Percentiles rank a stretch among this genome's conserved stretches.
These are phyloP conservation scores for Aspergillus sclerotiicarbonarius DNA, from an alignment of 495 filamentous ascomycete species.

Conservation along the genomic window DNA sequence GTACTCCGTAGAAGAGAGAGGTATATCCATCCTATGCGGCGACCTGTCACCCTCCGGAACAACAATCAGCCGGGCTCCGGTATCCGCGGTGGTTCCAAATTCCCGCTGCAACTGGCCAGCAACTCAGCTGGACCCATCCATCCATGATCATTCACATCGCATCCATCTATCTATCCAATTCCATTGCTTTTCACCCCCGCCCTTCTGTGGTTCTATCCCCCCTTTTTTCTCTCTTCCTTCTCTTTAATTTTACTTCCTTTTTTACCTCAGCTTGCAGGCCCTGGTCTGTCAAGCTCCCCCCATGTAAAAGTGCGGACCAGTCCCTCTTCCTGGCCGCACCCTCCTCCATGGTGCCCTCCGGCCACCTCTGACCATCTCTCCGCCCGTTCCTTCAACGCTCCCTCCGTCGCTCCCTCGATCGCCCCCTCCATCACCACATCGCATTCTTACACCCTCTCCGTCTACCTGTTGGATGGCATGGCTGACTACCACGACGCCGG, in stretches of 20 bases:
- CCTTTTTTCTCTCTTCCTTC: not conserved
- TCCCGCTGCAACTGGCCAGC: no score
- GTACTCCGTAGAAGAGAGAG: no score
- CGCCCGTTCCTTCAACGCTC: conserved; percentile 13
- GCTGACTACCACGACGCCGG: conserved; percentile 43
- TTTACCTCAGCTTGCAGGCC: not conserved
- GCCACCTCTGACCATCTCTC: conserved; percentile 13
- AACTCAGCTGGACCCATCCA: no score
- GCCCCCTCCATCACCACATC: conserved; percentile 2
- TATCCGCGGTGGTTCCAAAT: no score
- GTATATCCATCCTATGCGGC: no score
- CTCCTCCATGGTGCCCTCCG: conserved; percentile 20
- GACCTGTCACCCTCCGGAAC: no score
- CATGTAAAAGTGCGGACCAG: conserved; percentile 13
- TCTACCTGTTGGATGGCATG: conserved; percentile 24
- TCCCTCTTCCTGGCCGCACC: conserved; percentile 19
- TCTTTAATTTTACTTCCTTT: not conserved
- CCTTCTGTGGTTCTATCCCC: not conserved
- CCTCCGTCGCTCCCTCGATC: conserved; percentile 11
- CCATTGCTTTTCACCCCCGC: not conserved
- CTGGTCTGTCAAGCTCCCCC: not conserved
- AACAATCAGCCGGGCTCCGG: no score
- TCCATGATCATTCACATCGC: no score
- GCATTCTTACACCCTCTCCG: conserved; percentile 17
- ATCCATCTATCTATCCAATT: no score